A percentile compares a stretch with the other conserved stretches of the same genome.
Evolutionary conservation across 768 basidiomycete species (phyloP).

Genomic region (Boletus vermiculosoides): DNA sequence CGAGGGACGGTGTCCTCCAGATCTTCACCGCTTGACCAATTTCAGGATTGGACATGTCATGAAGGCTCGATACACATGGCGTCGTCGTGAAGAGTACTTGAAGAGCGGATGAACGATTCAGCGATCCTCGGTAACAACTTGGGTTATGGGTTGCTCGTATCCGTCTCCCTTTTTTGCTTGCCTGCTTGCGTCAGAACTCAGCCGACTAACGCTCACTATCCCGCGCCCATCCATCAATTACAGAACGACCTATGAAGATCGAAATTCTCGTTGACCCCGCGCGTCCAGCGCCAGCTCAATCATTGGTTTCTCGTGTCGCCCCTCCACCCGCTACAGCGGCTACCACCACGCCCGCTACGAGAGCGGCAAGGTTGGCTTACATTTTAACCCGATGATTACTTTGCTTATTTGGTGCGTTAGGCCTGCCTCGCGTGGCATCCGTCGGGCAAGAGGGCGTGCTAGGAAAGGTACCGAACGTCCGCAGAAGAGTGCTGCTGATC

Average conservation of each 20-base stretch:
- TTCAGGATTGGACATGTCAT: conserved; percentile 32
- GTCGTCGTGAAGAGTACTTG: conserved; percentile 22
- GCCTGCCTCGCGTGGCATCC: conserved; percentile 41
- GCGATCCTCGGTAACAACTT: conserved; percentile 24
- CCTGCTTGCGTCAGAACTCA: conserved; percentile 36
- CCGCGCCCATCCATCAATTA: conserved; percentile 35
- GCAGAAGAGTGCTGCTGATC: conserved; percentile 80
- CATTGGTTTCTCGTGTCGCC: conserved; percentile 83
- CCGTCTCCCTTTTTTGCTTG: conserved; percentile 44
- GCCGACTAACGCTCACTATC: conserved; percentile 37
- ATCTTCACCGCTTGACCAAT: conserved; percentile 36
- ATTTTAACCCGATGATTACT: neutral
- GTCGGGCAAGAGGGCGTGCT: conserved; percentile 44
- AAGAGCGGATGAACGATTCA: conserved; percentile 26
- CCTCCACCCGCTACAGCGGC: conserved; percentile 49
- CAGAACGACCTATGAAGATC: conserved; percentile 98
- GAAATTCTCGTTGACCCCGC: conserved; percentile 93
- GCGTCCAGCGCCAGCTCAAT: conserved; percentile 53
- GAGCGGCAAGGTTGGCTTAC: conserved; percentile 37
- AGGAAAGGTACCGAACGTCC: conserved; percentile 58
- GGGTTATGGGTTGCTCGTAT: conserved; percentile 36
- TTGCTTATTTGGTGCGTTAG: conserved; percentile 20
- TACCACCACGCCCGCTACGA: conserved; percentile 16
- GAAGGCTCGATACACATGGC: conserved; percentile 23
- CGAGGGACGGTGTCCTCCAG: conserved; percentile 27